Conservation (phyloP, 2,329 filamentous ascomycete genomes). For the Dryadomyces quercus-mongolicae region DNA sequence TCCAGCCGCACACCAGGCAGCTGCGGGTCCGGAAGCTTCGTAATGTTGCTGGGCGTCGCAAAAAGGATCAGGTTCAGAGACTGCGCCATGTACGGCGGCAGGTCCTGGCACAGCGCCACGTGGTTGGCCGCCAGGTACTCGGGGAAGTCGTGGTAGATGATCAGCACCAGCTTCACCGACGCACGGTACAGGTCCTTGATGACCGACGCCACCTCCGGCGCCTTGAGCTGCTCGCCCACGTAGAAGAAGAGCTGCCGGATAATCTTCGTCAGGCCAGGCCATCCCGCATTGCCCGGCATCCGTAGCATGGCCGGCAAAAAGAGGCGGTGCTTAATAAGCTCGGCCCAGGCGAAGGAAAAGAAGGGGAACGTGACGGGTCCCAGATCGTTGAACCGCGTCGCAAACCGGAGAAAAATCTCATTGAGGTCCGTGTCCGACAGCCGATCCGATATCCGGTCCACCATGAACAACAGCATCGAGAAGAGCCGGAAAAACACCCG, state of each 20-base stretch:
- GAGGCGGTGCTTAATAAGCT: constrained; percentile 69
- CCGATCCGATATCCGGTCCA: constrained; percentile 36
- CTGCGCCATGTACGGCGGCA: constrained; percentile 76
- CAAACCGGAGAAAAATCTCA: constrained; percentile 62
- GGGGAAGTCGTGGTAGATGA: constrained; percentile 88
- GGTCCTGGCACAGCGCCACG: constrained; percentile 64
- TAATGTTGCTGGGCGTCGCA: constrained; percentile 56
- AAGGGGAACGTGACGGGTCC: constrained; percentile 67
- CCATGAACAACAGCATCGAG: constrained; percentile 58
- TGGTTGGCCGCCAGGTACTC: constrained; percentile 88
- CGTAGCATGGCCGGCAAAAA: constrained; percentile 71
- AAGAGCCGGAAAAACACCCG: constrained; percentile 86
- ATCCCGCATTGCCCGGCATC: constrained; percentile 57
- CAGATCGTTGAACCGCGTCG: constrained; percentile 57
- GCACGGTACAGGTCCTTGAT: constrained; percentile 78
- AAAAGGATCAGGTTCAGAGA: constrained; percentile 80
- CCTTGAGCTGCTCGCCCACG: constrained; percentile 69
- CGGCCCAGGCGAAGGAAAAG: constrained; percentile 78
- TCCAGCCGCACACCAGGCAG: constrained; percentile 65
- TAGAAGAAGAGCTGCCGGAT: constrained; percentile 61
- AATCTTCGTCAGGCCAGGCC: constrained; percentile 62
- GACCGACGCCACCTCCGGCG: constrained; percentile 49
- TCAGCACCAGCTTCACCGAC: constrained; percentile 67
- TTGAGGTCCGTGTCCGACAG: constrained; percentile 47
- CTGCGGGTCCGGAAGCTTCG: constrained; percentile 63